Percentiles rank a stretch among this genome's conserved stretches.
Conservation (phyloP, 2,329 filamentous ascomycete species). For the Dendryphion nanum region DNA sequence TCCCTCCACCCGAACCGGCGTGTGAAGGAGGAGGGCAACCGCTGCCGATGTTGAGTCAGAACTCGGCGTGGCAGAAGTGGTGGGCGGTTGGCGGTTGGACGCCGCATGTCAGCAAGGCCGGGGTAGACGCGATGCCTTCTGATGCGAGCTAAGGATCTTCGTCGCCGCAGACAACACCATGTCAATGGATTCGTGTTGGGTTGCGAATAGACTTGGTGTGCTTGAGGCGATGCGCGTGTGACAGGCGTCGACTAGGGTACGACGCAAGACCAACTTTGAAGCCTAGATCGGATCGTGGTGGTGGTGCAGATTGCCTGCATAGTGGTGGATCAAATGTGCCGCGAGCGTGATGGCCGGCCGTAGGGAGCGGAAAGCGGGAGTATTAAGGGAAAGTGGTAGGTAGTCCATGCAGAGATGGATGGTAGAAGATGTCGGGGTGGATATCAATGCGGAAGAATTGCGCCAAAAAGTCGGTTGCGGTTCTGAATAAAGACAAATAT, state of each 20-base stretch:
- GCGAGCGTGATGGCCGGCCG: neutral
- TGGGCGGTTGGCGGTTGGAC: conserved; percentile 11
- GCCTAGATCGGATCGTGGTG: conserved; percentile 23
- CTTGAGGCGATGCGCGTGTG: conserved; percentile 12
- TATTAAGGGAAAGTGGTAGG: conserved; percentile 15
- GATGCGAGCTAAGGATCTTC: neutral
- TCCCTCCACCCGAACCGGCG: conserved; percentile 38
- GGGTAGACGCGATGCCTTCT: conserved; percentile 1
- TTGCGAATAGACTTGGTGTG: neutral
- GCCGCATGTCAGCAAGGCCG: conserved; percentile 14
- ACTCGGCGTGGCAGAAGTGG: conserved; percentile 15
- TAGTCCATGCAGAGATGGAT: conserved; percentile 12
- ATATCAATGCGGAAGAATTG: conserved; percentile 22
- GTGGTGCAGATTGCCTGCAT: conserved; percentile 13
- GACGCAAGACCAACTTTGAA: conserved; percentile 18
- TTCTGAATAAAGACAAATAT: conserved; percentile 15
- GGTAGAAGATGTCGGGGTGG: conserved; percentile 6
- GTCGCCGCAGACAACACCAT: neutral
- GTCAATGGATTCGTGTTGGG: neutral
- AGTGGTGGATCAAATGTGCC: neutral
- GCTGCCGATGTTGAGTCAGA: conserved; percentile 27
- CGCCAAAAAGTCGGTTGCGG: conserved; percentile 22
- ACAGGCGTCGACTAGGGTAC: conserved; percentile 18
- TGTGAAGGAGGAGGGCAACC: conserved; percentile 24
- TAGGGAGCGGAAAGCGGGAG: conserved; percentile 11